phyloP scores from a whole-genome alignment of 1,284 basidiomycete species.

The Tylopilus sp. region DNA sequence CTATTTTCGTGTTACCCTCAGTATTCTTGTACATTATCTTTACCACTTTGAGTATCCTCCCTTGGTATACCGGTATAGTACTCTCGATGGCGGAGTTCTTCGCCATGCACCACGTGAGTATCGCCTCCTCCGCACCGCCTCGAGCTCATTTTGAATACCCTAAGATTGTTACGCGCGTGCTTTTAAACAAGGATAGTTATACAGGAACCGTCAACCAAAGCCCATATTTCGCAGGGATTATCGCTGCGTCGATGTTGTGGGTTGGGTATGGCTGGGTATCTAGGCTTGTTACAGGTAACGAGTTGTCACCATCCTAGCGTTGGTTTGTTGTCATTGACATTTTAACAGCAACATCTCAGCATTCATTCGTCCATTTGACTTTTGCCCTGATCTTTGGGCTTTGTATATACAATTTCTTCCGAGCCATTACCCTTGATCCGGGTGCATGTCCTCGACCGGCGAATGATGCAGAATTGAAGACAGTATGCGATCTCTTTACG shows the following conservation, averaged over 20 bases:
- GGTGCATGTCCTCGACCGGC: slow-evolving; percentile 88
- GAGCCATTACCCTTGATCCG: slow-evolving; percentile 89
- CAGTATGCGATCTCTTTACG: slow-evolving; percentile 58
- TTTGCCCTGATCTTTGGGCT: slow-evolving; percentile 80
- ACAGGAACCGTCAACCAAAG: slow-evolving; percentile 82
- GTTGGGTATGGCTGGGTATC: slow-evolving; percentile 88
- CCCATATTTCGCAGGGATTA: slow-evolving; percentile 95
- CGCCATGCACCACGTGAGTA: slow-evolving; percentile 90
- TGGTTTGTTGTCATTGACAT: slow-evolving; percentile 4
- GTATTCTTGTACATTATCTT: slow-evolving; percentile 88
- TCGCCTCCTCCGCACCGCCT: slow-evolving; percentile 5
- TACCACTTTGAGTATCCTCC: slow-evolving; percentile 82
- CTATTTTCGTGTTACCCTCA: slow-evolving; percentile 86
- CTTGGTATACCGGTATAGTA: slow-evolving; percentile 91
- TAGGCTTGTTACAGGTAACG: slow-evolving; percentile 73
- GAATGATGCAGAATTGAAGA: slow-evolving; percentile 86
- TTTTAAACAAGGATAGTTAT: slow-evolving; percentile 83
- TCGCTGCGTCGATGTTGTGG: slow-evolving; percentile 89
- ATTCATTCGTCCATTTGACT: slow-evolving; percentile 79
- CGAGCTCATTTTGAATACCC: neutral
- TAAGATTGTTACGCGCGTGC: slow-evolving; percentile 84
- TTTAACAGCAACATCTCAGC: slow-evolving; percentile 73
- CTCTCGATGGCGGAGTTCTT: slow-evolving; percentile 90
- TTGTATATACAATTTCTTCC: slow-evolving; percentile 92
- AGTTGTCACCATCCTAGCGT: neutral